A percentile compares a stretch with the other conserved stretches of the same genome.
phyloP scores from a whole-genome alignment of 257 asterid species.

The Rubia yunnanensis region DNA sequence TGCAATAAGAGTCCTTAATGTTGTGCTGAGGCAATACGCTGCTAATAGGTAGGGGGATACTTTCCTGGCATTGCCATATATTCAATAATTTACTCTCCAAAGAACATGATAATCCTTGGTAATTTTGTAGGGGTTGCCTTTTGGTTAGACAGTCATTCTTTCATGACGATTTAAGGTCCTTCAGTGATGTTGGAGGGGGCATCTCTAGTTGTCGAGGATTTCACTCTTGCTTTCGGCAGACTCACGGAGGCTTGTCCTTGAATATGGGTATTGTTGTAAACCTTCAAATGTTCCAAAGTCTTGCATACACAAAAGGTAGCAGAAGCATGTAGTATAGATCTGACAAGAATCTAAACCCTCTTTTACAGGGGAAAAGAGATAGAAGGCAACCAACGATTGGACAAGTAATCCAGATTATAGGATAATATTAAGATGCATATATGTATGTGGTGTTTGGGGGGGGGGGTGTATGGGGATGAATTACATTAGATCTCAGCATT shows the following conservation, averaged over 20 bases:
- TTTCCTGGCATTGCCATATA: conserved; percentile 6
- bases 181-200: conserved; percentile 79
- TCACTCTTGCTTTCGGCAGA: conserved; percentile 76
- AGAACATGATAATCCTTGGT: conserved; percentile 24
- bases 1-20: conserved; percentile 64
- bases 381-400: background rate
- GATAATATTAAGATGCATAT: too few species aligned
- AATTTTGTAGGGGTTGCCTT: conserved; percentile 65
- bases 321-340: background rate
- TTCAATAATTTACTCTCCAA: conserved; percentile 12
- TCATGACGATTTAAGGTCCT: conserved; percentile 59
- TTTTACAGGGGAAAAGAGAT: background rate
- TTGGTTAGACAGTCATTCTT: conserved; percentile 84
- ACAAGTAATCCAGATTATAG: background rate
- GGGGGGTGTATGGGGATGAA: background rate
- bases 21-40: conserved; percentile 81
- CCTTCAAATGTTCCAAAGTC: background rate
- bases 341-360: background rate
- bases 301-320: background rate
- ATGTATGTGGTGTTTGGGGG: too few species aligned
- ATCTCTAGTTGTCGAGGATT: conserved; percentile 57
- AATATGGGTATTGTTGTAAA: conserved; percentile 51
- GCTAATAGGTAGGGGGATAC: conserved; percentile 50
- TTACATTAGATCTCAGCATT: background rate
- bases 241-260: conserved; percentile 68